These are phyloP conservation scores for Sugiyamaella sp. DNA, from an alignment of 1,139 yeast species.

Conservation along the genomic window DNA sequence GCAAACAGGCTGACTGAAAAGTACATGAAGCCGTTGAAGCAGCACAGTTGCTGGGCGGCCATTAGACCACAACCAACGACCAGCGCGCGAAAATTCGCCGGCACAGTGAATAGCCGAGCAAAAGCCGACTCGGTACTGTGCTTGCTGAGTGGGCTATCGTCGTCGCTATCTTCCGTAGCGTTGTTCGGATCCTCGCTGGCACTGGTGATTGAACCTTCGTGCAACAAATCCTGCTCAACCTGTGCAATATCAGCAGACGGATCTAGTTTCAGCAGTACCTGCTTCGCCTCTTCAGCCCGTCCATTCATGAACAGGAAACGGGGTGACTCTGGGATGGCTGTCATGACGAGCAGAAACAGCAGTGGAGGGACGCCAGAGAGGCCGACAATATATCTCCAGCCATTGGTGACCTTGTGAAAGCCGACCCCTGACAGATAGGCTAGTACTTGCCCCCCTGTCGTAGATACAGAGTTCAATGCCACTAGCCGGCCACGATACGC, in stretches of 20 bases:
- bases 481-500: slow-evolving; percentile 45
- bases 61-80: slow-evolving; percentile 69
- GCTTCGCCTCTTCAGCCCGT: slow-evolving; percentile 46
- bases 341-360: slow-evolving; percentile 43
- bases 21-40: slow-evolving; percentile 76
- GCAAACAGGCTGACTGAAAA: slow-evolving; percentile 69
- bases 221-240: slow-evolving; percentile 26
- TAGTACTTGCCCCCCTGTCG: slow-evolving; percentile 51
- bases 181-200: no score
- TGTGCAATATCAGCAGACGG: slow-evolving; percentile 44
- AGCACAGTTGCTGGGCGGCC: slow-evolving; percentile 75
- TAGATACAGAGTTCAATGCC: slow-evolving; percentile 48
- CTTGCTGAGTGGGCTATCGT: slow-evolving; percentile 8
- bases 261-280: slow-evolving; percentile 43
- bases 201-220: no score
- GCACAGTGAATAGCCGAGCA: slow-evolving; percentile 13
- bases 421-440: slow-evolving; percentile 46
- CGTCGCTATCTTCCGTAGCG: slow-evolving; percentile 1
- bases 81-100: slow-evolving; percentile 53
- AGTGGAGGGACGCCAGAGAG: slow-evolving; percentile 48
- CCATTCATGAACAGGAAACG: slow-evolving; percentile 53
- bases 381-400: slow-evolving; percentile 50
- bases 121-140: slow-evolving; percentile 12
- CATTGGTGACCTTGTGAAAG: slow-evolving; percentile 33
- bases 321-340: slow-evolving; percentile 62